Base-by-base conservation (phyloP, 331 rosid genomes). In the Malus hybrid region DNA sequence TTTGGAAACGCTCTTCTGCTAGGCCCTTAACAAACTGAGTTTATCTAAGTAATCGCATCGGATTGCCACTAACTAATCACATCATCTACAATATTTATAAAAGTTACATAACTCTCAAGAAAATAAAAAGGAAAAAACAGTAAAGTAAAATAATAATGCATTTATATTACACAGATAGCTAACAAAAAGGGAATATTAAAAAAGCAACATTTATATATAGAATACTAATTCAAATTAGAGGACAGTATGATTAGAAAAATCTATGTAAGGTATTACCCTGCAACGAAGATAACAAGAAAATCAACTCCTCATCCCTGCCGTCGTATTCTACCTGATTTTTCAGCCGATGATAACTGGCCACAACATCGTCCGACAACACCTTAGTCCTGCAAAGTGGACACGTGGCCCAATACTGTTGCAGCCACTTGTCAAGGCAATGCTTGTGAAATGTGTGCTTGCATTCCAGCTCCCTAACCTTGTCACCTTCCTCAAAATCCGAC, bases 341-440 rank as follows among this genome's bases (percentile, higher is more conserved):
- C 79, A 84, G 72, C 74, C 90, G 70, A 15, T 76, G 88, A 71
- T 85, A 90, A 57, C 91, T 86, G 7, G 87, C 88, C 10, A 83
- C 93, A 36, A 89, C 79, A 62, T 90, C 87, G 68, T 92, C 96
- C 9, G 97, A 88, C 79, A 94, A 39, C 6, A 90, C 89, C 66
- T 90, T 87, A 57, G 75, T 80, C 80, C 99, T 80, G 84, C 99
- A 94, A 22, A 94, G 97, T 0, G 99, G 99, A 67, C 99, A 94
- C 3, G 97, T 94, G 34, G 96, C 96, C 79, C 81, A 87, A 32
- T 79, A 88, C 68, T 86, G 87, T 39, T 90, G 90, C 75, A 94
- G 82, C 99, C 99, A 94, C 69, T 72, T 86, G 74, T 92, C 99
- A 63, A 94, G 84, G 57, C 99, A 92, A 66, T 89, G 92, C 84